Percentiles rank a stretch among this genome's conserved stretches.
These are phyloP conservation scores for Curvularia sp. DNA, from an alignment of 2,329 filamentous ascomycete genomes.

Conservation along the genomic window DNA sequence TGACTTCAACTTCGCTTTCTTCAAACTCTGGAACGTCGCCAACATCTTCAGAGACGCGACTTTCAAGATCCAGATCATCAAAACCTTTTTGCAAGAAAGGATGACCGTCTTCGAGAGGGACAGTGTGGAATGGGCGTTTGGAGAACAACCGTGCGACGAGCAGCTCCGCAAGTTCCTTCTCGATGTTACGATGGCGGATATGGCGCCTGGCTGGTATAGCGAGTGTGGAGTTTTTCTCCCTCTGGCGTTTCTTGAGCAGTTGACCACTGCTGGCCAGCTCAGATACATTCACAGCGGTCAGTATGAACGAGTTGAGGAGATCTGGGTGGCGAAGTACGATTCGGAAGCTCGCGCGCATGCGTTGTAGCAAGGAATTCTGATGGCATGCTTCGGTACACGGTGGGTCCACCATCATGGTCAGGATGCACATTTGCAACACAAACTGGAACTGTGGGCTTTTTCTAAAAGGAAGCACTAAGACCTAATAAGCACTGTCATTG, in stretches of 20 bases:
- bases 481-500: no score
- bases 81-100: neutral
- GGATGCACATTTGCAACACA: neutral
- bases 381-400: neutral
- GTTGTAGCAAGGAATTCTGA: neutral
- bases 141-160: neutral
- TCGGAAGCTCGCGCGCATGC: neutral
- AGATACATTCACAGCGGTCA: no score
- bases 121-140: neutral
- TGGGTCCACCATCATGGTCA: neutral
- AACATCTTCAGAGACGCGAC: neutral
- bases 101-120: neutral
- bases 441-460: neutral
- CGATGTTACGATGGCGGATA: neutral
- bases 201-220: neutral
- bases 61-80: neutral
- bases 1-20: neutral
- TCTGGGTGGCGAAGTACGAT: neutral
- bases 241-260: neutral
- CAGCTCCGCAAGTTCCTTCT: slow-evolving; percentile 6
- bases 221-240: neutral
- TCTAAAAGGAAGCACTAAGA: neutral
- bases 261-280: neutral
- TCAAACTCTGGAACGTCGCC: neutral
- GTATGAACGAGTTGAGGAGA: no score